These are phyloP conservation scores for Parafenestella ontariensis DNA, from an alignment of 2,329 filamentous ascomycete genomes.

Conservation along the genomic window DNA sequence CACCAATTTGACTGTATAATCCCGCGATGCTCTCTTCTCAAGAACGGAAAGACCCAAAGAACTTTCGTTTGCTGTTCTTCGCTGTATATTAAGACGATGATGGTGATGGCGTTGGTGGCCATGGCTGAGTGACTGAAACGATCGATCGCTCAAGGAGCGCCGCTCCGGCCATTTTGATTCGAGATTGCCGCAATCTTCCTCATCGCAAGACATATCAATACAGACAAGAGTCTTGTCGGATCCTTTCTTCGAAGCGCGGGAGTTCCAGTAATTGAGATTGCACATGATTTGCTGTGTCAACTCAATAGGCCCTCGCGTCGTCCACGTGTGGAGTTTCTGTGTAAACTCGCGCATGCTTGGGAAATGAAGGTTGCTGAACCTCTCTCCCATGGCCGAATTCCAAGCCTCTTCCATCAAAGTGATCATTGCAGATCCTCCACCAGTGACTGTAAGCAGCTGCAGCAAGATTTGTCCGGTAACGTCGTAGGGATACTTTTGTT, in stretches of 20 bases:
- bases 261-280: constrained; percentile 6
- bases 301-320: constrained; percentile 1
- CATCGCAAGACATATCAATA: background rate
- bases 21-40: background rate
- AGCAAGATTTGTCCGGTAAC: background rate
- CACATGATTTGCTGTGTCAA: constrained; percentile 1
- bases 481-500: constrained; percentile 3
- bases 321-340: background rate
- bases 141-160: background rate
- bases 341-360: constrained; percentile 1
- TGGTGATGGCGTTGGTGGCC: background rate
- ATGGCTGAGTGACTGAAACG: background rate
- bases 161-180: background rate
- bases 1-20: background rate
- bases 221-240: constrained; percentile 3
- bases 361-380: constrained; percentile 1
- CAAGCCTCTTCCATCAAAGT: constrained; percentile 1
- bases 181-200: background rate
- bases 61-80: background rate
- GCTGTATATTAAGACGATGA: background rate
- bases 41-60: background rate
- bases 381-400: constrained; percentile 4
- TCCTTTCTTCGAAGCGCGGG: background rate
- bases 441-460: background rate
- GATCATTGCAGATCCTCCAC: background rate